Percentiles rank a stretch among this genome's conserved stretches.
phyloP scores from a whole-genome alignment of 192 early-diverging fungal genomes.

The Gamsiella multidivaricata region DNA sequence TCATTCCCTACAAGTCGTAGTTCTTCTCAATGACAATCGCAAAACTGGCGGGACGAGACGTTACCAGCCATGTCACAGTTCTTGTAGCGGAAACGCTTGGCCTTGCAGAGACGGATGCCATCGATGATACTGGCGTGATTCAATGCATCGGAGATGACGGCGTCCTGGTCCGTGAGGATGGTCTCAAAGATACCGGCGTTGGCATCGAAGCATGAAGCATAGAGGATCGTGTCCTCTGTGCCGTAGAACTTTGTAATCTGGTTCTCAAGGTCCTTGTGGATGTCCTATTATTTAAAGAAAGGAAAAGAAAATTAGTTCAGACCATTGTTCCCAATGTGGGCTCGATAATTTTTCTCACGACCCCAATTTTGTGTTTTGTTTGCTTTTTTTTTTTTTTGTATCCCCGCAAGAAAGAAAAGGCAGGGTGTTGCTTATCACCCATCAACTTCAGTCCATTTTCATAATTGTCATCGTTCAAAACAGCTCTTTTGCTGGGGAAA shows the following conservation, averaged over 20 bases:
- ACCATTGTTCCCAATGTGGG: no score
- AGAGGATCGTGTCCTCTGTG: constrained; percentile 70
- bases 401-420: no score
- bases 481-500: no score
- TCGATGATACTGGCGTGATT: constrained; percentile 98
- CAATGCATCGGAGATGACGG: constrained; percentile 90
- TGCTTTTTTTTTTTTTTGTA: neutral
- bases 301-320: neutral
- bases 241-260: constrained; percentile 70
- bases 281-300: constrained; percentile 48
- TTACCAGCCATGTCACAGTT: constrained; percentile 70
- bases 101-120: constrained; percentile 90
- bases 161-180: constrained; percentile 62
- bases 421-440: no score
- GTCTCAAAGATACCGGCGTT: constrained; percentile 77
- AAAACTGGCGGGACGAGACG: no score
- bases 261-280: constrained; percentile 72
- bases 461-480: no score
- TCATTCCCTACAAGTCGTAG: no score
- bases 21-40: no score
- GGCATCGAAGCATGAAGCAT: constrained; percentile 78
- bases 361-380: neutral
- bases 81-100: constrained; percentile 91
- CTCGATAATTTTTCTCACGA: neutral
- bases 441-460: no score